Conservation (phyloP, 495 filamentous ascomycete genomes). For the Pseudomonodictys pantanalensis region DNA sequence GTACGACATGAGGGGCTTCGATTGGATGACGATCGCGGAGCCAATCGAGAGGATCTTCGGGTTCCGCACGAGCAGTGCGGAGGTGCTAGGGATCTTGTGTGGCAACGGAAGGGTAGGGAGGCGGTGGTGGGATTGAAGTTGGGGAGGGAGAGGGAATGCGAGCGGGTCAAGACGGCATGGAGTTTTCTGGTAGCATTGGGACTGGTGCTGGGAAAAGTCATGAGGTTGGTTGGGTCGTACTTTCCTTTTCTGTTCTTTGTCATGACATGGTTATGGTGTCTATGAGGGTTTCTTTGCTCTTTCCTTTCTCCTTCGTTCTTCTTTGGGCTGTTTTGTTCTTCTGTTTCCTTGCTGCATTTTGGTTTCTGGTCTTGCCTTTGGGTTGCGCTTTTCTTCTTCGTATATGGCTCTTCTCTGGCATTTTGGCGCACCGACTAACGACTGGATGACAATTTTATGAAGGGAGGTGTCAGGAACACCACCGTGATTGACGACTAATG, state of each 20-base stretch:
- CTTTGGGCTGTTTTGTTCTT: background rate
- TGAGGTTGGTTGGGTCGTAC: background rate
- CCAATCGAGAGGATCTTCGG: constrained; percentile 23
- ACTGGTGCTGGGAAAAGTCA: background rate
- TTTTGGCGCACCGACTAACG: background rate
- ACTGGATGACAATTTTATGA: background rate
- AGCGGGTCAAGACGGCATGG: background rate
- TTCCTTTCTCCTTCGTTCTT: background rate
- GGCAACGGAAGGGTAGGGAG: constrained; percentile 24
- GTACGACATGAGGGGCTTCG: constrained; percentile 25
- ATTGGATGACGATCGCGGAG: constrained; percentile 32
- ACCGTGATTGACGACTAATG: constrained; percentile 7
- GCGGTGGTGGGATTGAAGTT: constrained; percentile 28
- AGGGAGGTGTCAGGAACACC: constrained; percentile 3
- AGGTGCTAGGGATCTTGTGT: constrained; percentile 26
- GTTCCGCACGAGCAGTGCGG: constrained; percentile 18
- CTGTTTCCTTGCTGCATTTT: background rate
- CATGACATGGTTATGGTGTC: background rate
- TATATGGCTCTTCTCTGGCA: too few species aligned
- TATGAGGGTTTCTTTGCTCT: background rate
- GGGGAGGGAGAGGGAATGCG: background rate
- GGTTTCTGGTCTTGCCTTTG: too few species aligned
- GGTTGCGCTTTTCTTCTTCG: too few species aligned
- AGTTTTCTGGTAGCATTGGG: background rate
- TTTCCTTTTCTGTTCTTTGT: background rate